Base-by-base conservation (phyloP, 2,329 filamentous ascomycete genomes). In the Penicillium fuscoglaucum region DNA sequence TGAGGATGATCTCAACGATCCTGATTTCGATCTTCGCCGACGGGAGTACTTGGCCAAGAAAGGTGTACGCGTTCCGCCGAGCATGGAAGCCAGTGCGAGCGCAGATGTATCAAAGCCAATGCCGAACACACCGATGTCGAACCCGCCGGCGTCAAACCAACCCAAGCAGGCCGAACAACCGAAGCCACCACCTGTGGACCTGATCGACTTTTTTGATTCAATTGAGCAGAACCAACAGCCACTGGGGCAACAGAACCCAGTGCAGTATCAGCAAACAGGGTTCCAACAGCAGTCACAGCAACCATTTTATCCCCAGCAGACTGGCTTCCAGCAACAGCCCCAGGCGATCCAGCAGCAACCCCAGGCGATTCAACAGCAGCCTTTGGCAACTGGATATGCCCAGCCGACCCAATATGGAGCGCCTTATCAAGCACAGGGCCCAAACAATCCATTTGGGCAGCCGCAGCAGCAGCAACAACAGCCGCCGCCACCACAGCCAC, bases 171-270 rank as follows among this genome's bases (percentile, higher is more conserved):
- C 41, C 57, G 72, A 55, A 72, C 70, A 70, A 57, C 62, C 65
- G 39, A 79, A 77, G 61, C 69, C 73, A 12, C 72, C 76, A 9
- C 74, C 76, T 4, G 86, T 88, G 29, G 90, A 96, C 79, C 81
- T 96, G 61, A 98, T 96, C 71, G 95, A 93, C 79, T 97, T 96
- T 76, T 96, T 96, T 74, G 93, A 89, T 70, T 93, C 91, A 6
- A 96, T 96, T 68, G 93, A 97, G 70, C 87, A 91, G 71, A 92
- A 93, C 63, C 91, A 95, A 73, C 90, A 90, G 52, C 81, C 88
- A 1, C 84, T 90, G 82, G 82, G 68, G 60, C 74, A 79, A 52
- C 74, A 73, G 24, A 68, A 69, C 28, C 72, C 76, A 39, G 66
- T 76, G 40, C 76, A 77, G 29, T 72, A 71, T 48, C 74, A 72